Percentiles rank a stretch among this genome's conserved stretches.
These are phyloP conservation scores for Podila epigama DNA, from an alignment of 192 early-diverging fungal genomes.

Conservation along the genomic window DNA sequence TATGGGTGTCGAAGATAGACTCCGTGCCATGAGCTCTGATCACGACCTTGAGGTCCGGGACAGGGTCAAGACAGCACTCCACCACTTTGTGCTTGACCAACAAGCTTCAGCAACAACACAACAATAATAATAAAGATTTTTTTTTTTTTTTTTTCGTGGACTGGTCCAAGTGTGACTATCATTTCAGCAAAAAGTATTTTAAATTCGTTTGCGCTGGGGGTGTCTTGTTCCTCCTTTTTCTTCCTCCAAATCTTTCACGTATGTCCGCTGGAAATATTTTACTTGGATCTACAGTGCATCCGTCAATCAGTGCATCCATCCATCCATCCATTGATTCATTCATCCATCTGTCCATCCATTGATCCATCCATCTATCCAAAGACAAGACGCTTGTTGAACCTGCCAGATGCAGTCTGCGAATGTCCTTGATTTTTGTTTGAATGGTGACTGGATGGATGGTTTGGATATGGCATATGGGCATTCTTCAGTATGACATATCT, in stretches of 20 bases:
- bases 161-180: neutral
- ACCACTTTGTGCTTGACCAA: slow-evolving; percentile 54
- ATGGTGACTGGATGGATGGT: no score
- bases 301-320: neutral
- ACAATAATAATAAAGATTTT: neutral
- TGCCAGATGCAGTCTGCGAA: no score
- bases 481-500: no score
- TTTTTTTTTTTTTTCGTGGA: no score
- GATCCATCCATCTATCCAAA: slow-evolving; percentile 28
- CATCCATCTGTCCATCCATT: slow-evolving; percentile 47
- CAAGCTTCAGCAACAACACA: slow-evolving; percentile 15
- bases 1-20: slow-evolving; percentile 65
- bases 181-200: neutral
- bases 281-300: neutral
- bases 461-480: neutral
- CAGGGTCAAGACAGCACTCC: slow-evolving; percentile 70
- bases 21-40: slow-evolving; percentile 66
- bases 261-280: neutral
- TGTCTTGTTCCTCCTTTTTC: slow-evolving; percentile 1
- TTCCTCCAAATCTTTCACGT: slow-evolving; percentile 3
- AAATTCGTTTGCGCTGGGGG: neutral
- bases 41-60: slow-evolving; percentile 73
- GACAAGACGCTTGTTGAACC: no score
- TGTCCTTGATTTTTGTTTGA: no score
- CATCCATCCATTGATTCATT: neutral